phyloP scores from a whole-genome alignment of 768 basidiomycete genomes.

The Termitomyces bulborhizus region DNA sequence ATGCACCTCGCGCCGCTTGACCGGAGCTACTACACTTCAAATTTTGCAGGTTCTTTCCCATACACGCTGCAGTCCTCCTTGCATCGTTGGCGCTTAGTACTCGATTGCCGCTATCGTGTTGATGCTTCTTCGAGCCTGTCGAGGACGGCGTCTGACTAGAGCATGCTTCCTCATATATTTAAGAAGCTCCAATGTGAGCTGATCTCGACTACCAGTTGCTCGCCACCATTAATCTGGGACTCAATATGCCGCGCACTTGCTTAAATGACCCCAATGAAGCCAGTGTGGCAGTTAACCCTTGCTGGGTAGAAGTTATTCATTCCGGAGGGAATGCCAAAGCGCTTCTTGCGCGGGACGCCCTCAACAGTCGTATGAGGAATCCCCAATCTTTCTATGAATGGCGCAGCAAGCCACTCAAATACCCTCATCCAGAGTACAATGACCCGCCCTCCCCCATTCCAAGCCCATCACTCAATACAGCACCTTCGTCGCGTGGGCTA shows the following conservation, averaged over 20 bases:
- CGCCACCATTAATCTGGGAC: background rate
- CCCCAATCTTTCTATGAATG: background rate
- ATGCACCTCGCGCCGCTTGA: background rate
- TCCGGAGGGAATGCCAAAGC: background rate
- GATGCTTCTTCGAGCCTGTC: background rate
- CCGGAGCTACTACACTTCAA: background rate
- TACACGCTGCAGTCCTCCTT: background rate
- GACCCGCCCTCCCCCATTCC: background rate
- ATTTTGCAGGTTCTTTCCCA: background rate
- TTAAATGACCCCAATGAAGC: background rate
- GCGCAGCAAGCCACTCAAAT: background rate
- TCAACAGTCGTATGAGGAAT: background rate
- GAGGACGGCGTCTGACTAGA: background rate
- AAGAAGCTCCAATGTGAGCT: background rate
- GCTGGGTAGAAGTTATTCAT: background rate
- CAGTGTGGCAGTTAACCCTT: background rate
- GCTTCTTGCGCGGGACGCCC: background rate
- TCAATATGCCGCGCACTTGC: background rate
- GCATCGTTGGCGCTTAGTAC: background rate
- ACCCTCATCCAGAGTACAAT: background rate
- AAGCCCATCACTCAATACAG: background rate
- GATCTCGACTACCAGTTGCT: background rate
- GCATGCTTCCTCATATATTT: background rate
- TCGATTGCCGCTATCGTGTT: background rate
- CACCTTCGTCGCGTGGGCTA: background rate